Percentiles rank a stretch among this genome's conserved stretches.
Conservation (phyloP, 352 stramenopile genomes). For the Pythium aphanidermatum region DNA sequence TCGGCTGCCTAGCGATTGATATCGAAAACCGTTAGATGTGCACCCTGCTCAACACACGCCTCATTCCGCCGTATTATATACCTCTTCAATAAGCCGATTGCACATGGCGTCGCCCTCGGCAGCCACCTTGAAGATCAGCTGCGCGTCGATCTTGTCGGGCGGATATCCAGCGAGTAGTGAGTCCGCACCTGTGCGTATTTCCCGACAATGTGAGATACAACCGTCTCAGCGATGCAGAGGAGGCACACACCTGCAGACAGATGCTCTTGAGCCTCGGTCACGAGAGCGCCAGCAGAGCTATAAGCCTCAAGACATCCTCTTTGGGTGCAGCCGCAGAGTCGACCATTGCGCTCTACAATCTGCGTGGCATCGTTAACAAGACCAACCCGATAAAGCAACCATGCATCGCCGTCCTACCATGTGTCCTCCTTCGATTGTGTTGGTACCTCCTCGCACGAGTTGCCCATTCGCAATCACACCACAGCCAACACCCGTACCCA, state of each 20-base stretch:
- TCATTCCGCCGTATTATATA: conserved; percentile 15
- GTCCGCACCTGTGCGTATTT: conserved; percentile 26
- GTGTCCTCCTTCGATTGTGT: conserved; percentile 75
- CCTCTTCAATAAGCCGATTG: conserved; percentile 62
- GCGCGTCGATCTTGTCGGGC: conserved; percentile 48
- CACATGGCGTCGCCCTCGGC: conserved; percentile 61
- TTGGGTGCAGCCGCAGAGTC: conserved; percentile 66
- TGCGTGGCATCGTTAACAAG: too few species aligned
- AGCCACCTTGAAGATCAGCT: conserved; percentile 69
- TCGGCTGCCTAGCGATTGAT: conserved; percentile 62
- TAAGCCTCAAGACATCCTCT: conserved; percentile 75
- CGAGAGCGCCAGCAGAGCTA: conserved; percentile 59
- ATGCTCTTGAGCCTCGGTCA: conserved; percentile 58
- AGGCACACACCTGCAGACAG: conserved; percentile 36
- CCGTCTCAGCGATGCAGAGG: too few species aligned
- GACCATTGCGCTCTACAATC: conserved; percentile 81
- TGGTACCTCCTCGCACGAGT: conserved; percentile 59
- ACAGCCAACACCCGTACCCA: conserved; percentile 71
- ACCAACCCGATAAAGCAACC: background rate
- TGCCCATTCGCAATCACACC: conserved; percentile 57
- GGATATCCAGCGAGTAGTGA: conserved; percentile 40
- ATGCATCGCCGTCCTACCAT: conserved; percentile 42
- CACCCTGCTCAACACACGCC: too few species aligned
- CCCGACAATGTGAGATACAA: too few species aligned
- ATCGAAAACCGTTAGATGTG: too few species aligned